Conservation (phyloP, 192 early-diverging fungal species). For the Coemansia sp. region DNA sequence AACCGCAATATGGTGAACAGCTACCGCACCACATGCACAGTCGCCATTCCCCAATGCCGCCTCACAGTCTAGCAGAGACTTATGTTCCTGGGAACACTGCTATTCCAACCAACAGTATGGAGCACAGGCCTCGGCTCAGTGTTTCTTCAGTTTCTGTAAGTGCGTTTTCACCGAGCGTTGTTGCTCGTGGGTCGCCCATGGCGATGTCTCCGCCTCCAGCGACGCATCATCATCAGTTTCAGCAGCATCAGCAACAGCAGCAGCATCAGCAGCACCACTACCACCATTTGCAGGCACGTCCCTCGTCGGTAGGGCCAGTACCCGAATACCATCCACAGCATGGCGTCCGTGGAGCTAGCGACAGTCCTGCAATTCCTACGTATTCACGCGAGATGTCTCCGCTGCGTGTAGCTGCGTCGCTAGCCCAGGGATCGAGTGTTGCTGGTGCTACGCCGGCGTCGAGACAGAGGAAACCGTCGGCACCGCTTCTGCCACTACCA, state of each 20-base stretch:
- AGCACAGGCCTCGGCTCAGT: too few relatives aligned
- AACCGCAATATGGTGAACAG: conserved; percentile 10
- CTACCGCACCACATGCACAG: conserved; percentile 1
- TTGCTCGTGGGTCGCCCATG: conserved; percentile 5
- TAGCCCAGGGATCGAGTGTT: not conserved
- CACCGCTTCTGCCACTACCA: conserved; percentile 19
- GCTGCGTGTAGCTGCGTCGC: not conserved
- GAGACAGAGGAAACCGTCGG: conserved; percentile 35
- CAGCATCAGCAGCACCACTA: conserved; percentile 13
- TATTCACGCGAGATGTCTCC: conserved; percentile 13
- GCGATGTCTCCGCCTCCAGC: conserved; percentile 9
- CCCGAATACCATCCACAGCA: conserved; percentile 7
- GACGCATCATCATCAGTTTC: conserved; percentile 4
- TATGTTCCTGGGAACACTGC: not conserved
- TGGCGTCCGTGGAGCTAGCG: not conserved
- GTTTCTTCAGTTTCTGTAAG: conserved; percentile 4
- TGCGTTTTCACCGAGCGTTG: conserved; percentile 25
- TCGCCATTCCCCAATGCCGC: conserved; percentile 1
- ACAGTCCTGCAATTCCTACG: conserved; percentile 2
- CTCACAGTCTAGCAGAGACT: conserved; percentile 8
- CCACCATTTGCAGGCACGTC: conserved; percentile 21
- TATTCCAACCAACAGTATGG: not conserved
- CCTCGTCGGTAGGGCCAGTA: conserved; percentile 32
- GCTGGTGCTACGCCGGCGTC: not conserved
- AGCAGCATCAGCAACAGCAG: conserved; percentile 10